These are phyloP conservation scores for Diaporthe velutina DNA, from an alignment of 2,329 filamentous ascomycete genomes.

Conservation along the genomic window DNA sequence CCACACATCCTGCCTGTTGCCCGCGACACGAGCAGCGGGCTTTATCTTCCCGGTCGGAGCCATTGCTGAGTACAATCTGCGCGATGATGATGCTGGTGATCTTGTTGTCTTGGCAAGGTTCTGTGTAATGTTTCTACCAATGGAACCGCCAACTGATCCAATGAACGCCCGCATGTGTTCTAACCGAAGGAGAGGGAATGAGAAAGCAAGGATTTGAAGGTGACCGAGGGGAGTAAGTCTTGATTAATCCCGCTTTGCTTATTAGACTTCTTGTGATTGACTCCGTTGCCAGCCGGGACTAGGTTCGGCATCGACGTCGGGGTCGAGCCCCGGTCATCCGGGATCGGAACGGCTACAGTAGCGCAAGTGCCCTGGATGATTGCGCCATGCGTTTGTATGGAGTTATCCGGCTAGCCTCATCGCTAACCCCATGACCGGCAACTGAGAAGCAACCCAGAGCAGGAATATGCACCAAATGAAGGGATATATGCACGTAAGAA, in stretches of 20 bases:
- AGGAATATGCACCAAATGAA: slow-evolving; percentile 18
- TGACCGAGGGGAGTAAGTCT: neutral
- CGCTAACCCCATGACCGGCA: neutral
- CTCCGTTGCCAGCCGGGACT: slow-evolving; percentile 18
- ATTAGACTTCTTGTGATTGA: slow-evolving; percentile 12
- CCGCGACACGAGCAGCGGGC: slow-evolving; percentile 54
- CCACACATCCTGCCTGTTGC: slow-evolving; percentile 57
- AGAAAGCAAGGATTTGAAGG: neutral
- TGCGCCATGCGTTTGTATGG: slow-evolving; percentile 10
- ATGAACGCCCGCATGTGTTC: slow-evolving; percentile 33
- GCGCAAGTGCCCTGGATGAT: slow-evolving; percentile 9
- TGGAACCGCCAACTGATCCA: slow-evolving; percentile 25
- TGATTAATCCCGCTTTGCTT: slow-evolving; percentile 17
- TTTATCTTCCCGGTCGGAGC: slow-evolving; percentile 51
- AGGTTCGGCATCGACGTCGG: slow-evolving; percentile 20
- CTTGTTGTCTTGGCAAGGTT: neutral
- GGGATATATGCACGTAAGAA: neutral
- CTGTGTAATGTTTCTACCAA: slow-evolving; percentile 30
- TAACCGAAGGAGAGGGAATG: neutral
- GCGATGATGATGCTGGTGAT: slow-evolving; percentile 39
- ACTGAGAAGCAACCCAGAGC: neutral
- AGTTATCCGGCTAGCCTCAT: slow-evolving; percentile 1
- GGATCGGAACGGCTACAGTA: slow-evolving; percentile 18
- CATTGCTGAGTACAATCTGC: slow-evolving; percentile 48
- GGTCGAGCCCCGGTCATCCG: slow-evolving; percentile 1